A percentile compares a stretch with the other conserved stretches of the same genome.
phyloP scores from a whole-genome alignment of 176 grass and related monocot species.

The Eragrostis nindensis region DNA sequence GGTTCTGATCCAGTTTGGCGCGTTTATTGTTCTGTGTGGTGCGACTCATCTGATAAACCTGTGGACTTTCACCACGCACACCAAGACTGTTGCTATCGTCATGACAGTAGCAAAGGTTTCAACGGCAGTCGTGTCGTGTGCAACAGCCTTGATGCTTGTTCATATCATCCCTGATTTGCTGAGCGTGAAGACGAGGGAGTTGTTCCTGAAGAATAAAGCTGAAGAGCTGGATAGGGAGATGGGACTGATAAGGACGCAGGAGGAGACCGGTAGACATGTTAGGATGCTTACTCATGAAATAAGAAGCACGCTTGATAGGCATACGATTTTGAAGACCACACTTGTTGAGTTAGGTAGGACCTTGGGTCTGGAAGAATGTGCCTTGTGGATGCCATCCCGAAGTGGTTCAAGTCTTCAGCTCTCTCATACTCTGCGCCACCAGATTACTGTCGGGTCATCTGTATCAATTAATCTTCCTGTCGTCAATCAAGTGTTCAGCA shows the following conservation, averaged over 20 bases:
- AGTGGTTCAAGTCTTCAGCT: constrained; percentile 66
- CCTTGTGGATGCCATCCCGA: constrained; percentile 75
- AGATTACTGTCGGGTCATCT: constrained; percentile 56
- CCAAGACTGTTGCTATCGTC: constrained; percentile 48
- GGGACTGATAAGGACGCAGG: constrained; percentile 72
- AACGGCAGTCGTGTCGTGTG: constrained; percentile 69
- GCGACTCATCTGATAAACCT: constrained; percentile 77
- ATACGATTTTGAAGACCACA: constrained; percentile 77
- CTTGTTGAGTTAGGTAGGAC: constrained; percentile 74
- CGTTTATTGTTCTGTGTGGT: constrained; percentile 85
- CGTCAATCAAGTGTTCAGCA: constrained; percentile 73
- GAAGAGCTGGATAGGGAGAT: constrained; percentile 77
- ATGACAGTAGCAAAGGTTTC: constrained; percentile 69
- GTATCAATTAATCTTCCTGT: constrained; percentile 73
- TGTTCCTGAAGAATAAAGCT: constrained; percentile 75
- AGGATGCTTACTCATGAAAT: constrained; percentile 84
- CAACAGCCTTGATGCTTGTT: constrained; percentile 80
- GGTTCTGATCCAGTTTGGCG: constrained; percentile 74
- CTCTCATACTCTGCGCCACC: constrained; percentile 71
- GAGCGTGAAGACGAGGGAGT: constrained; percentile 70
- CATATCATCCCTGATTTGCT: constrained; percentile 77
- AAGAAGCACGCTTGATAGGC: constrained; percentile 75
- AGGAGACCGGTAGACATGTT: constrained; percentile 69
- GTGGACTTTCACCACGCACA: constrained; percentile 64
- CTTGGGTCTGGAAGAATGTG: constrained; percentile 68